Base-by-base conservation (phyloP, 2,329 filamentous ascomycete species). In the Stagonosporopsis rhizophila region DNA sequence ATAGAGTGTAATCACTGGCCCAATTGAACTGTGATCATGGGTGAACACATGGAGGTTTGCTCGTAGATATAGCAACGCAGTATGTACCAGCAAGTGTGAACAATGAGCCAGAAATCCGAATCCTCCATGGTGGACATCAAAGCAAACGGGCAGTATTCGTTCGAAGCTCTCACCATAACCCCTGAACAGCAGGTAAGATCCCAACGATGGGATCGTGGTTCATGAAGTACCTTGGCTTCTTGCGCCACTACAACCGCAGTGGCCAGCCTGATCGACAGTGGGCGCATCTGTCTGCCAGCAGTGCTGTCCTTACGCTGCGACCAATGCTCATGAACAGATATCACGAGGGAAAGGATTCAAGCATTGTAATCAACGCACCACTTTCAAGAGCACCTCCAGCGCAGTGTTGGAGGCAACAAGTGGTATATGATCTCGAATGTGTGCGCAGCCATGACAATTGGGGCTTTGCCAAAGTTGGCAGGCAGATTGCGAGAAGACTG, bases 381-480 rank as follows among this genome's bases (percentile, higher is more conserved):
- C 19, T 4, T 59, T 63, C 32, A 39, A 66, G 3, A 62, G 61
- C 35, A 58, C 60, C 5, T 60, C 60, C 12, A 28, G n/a, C 8
- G 23, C 23, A 25, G 23, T 25, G 23, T 8, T 25, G 23, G 6
- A 25, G 61, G 61, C 35, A 57, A 65, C 32, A 57, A 30, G 15
- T 69, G 63, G 65, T 46, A 44, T 38, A 62, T 58, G 3, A 58
- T 34, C 14, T 69, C 23, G 67, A 65, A 47, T 67, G 62, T 65
- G 23, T 39, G 9, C 64, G 67, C 17, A 65, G 54, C 20, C 49
- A 65, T 25, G 56, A 69, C 52, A 68, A 67, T 37, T 66, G 68
- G 56, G 65, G 60, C 42, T 70, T 69, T 42, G 60, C 60, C 32
- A 64, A 68, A 50, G 56, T 59, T 17, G 64, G 68, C 42, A 62